phyloP scores from a whole-genome alignment of 1,284 basidiomycete species.

The Melampsora allii-populina region DNA sequence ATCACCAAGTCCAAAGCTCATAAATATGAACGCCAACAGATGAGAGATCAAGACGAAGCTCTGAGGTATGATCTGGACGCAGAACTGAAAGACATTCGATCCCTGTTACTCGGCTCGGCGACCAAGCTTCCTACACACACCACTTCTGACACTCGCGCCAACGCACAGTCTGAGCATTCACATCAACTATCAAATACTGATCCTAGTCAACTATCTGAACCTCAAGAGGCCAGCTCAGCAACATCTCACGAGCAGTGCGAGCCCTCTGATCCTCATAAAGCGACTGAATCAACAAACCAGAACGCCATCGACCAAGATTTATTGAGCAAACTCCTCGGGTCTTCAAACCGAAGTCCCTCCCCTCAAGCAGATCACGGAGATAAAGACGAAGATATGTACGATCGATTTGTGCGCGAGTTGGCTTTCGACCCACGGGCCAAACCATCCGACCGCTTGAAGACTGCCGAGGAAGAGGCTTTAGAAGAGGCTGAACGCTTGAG shows the following conservation, averaged over 20 bases:
- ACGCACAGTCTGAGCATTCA: not conserved
- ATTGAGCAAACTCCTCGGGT: conserved; percentile 48
- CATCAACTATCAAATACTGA: not conserved
- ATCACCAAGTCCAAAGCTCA: conserved; percentile 95
- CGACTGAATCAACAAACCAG: conserved; percentile 44
- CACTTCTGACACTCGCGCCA: conserved; percentile 6
- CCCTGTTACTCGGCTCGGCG: conserved; percentile 58
- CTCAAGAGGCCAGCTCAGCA: not conserved
- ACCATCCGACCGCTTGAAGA: conserved; percentile 93
- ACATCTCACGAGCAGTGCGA: not conserved
- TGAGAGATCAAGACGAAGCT: conserved; percentile 79
- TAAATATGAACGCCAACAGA: conserved; percentile 83
- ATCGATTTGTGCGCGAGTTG: conserved; percentile 84
- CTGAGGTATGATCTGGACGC: conserved; percentile 83
- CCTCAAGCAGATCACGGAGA: conserved; percentile 24
- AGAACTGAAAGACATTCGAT: conserved; percentile 77
- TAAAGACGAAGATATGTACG: conserved; percentile 60
- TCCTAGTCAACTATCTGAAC: not conserved
- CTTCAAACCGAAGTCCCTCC: conserved; percentile 14
- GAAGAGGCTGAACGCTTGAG: conserved; percentile 85
- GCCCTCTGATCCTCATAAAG: not conserved
- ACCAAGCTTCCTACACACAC: conserved; percentile 54
- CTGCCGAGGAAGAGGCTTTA: conserved; percentile 85
- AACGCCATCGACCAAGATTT: conserved; percentile 49
- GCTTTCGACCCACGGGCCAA: conserved; percentile 91